phyloP scores from a whole-genome alignment of 768 basidiomycete genomes.

The Tephrocybe sp. region DNA sequence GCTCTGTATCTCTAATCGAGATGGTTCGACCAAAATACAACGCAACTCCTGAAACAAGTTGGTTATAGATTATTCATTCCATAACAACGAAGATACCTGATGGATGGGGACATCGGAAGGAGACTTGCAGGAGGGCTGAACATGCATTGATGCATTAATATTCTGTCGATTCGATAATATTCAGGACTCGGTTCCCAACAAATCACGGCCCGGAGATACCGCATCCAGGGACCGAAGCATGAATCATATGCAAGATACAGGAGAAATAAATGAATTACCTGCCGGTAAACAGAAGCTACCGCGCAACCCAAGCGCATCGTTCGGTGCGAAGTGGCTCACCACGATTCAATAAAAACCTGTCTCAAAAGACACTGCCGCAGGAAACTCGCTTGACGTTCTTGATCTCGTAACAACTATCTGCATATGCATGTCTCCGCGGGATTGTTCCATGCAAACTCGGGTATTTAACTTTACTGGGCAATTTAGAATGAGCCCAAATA shows the following conservation, averaged over 20 bases:
- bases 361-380: neutral
- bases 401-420: constrained; percentile 9
- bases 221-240: neutral
- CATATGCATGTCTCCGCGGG: constrained; percentile 12
- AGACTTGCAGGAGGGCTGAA: no score
- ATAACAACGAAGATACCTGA: no score
- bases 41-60: no score
- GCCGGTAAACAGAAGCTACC: no score
- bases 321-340: constrained; percentile 4
- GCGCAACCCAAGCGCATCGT: no score
- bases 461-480: constrained; percentile 2
- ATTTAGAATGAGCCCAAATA: neutral
- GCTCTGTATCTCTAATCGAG: no score
- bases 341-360: neutral
- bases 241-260: constrained; percentile 8
- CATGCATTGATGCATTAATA: no score
- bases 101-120: no score
- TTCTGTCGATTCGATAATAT: constrained; percentile 1
- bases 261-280: no score
- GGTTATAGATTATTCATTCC: no score
- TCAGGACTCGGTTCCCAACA: neutral
- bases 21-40: no score
- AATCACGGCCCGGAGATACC: constrained; percentile 5
- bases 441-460: constrained; percentile 1
- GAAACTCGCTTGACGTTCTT: neutral